Evolutionary conservation across 2,329 filamentous ascomycete species (phyloP), one percentile per base, ranked within the genome.

Genomic region (Scedosporium boydii): DNA sequence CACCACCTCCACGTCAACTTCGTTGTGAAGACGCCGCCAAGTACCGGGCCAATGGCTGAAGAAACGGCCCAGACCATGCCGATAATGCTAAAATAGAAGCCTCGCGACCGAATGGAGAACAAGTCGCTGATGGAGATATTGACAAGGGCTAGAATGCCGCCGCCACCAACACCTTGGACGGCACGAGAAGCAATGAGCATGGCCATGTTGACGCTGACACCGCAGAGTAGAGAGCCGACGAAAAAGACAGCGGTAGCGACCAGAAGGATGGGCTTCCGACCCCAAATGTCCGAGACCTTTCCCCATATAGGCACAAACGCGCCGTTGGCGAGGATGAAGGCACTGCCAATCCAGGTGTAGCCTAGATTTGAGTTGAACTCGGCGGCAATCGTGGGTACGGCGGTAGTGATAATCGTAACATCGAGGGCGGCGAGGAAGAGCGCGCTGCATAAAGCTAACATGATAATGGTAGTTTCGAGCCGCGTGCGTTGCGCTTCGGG

Each of bases 291-390:
- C 51, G 80, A 80, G 57, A 85, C 69, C 67, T 83, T 83, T 62
- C 87, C 87, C 89, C 88, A 93, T 59, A 87, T 84, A 0, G 88
- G 87, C 0, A 84, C 83, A 1, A 83, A 81, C 71, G 79, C 83
- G 1, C 88, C 86, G 69, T 86, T 87, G 62, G 86, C 87, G 10
- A 93, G 82, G 6, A 91, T 78, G 69, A 89, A 93, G 2, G 88
- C 85, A 44, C 83, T 85, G 14, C 89, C 89, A 65, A 93, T 87
- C 90, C 89, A 93, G 60, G 87, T 83, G 73, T 92, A 93, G 26
- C 88, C 89, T 16, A 82, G 77, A 3, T 84, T 84, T 5, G 88
- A 89, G 55, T 85, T 70, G 64, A 93, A 83, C 64, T 88, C 79
- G 41, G 74, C 73, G 4, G 83, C 80, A 65, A 90, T 89, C 14